Evolutionary conservation across 164 flowering plant genomes (phyloP).

Genomic region (Vitis amurensis): DNA sequence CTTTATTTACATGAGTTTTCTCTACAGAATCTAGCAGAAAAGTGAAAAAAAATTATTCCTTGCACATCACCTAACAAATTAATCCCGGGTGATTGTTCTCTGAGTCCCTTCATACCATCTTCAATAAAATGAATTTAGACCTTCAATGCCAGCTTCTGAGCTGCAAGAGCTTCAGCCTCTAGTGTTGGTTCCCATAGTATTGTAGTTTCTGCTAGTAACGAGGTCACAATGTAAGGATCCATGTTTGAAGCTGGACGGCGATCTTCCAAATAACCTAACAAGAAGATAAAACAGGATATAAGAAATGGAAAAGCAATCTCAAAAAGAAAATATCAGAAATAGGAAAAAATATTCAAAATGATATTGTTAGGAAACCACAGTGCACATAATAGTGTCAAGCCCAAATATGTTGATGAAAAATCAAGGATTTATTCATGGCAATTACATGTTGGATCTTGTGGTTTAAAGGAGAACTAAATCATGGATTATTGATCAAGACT

Average conservation of each 20-base stretch:
- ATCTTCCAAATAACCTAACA: slow-evolving; percentile 90
- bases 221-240: slow-evolving; percentile 93
- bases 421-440: too few species aligned
- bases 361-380: too few species aligned
- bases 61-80: background rate
- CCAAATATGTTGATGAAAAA: too few species aligned
- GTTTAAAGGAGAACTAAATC: too few species aligned
- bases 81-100: background rate
- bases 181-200: slow-evolving; percentile 88
- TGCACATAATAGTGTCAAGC: too few species aligned
- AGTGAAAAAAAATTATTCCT: background rate
- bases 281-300: slow-evolving; percentile 1
- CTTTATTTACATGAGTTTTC: slow-evolving; percentile 27
- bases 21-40: slow-evolving; percentile 3
- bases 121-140: slow-evolving; percentile 34
- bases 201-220: slow-evolving; percentile 83
- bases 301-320: background rate
- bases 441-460: too few species aligned
- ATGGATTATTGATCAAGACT: too few species aligned
- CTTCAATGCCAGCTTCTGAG: slow-evolving; percentile 76
- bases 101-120: background rate
- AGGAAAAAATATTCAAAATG: too few species aligned
- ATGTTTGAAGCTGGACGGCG: slow-evolving; percentile 99
- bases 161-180: slow-evolving; percentile 95
- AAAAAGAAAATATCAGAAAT: too few species aligned